Conservation (phyloP, 129 eudicot species). For the Ambrosia trifida region DNA sequence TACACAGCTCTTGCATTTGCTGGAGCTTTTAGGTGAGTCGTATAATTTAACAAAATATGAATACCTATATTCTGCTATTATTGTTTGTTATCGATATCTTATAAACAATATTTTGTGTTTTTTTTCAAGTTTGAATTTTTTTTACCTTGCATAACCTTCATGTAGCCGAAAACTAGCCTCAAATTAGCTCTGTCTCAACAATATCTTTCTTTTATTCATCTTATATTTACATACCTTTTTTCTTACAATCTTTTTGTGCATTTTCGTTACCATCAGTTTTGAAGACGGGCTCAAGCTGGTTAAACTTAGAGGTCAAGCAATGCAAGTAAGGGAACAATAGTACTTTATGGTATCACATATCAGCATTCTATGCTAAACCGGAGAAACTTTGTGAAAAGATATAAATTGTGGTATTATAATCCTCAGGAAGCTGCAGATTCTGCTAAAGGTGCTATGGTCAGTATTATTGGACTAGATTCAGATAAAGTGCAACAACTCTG, state of each 20-base stretch:
- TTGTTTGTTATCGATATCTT: background rate
- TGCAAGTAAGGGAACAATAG: constrained; percentile 60
- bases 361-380: background rate
- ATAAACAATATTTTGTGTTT: background rate
- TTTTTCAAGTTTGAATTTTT: background rate
- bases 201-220: constrained; percentile 4
- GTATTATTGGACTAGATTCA: constrained; percentile 90
- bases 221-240: constrained; percentile 5
- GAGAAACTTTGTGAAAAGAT: background rate
- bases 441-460: constrained; percentile 94
- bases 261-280: constrained; percentile 51
- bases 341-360: background rate
- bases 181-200: background rate
- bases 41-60: background rate
- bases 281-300: constrained; percentile 99
- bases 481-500: constrained; percentile 84
- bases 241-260: constrained; percentile 10
- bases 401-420: background rate
- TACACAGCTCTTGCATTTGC: constrained; percentile 99
- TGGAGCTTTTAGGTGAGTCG: constrained; percentile 82
- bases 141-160: no score
- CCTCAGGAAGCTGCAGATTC: constrained; percentile 94
- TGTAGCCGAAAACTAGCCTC: no score
- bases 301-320: constrained; percentile 94
- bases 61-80: background rate